Conservation (phyloP, 2,329 filamentous ascomycete species). For the Apiospora rasikravindrae region DNA sequence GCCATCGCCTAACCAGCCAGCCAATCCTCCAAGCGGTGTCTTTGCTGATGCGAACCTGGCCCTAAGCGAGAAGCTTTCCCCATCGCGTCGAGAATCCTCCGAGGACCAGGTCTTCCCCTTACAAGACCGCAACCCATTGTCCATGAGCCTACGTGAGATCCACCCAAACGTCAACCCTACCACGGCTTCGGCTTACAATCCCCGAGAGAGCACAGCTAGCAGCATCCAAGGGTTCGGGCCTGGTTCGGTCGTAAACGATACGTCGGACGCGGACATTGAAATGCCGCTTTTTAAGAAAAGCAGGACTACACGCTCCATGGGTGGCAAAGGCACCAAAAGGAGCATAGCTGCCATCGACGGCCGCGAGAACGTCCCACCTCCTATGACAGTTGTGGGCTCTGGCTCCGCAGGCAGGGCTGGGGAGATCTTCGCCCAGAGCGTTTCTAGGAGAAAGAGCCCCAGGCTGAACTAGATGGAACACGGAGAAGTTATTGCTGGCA, state of each 20-base stretch:
- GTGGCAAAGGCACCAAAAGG: constrained; percentile 40
- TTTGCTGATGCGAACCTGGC: constrained; percentile 46
- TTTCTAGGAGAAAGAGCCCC: constrained; percentile 60
- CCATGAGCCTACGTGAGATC: constrained; percentile 59
- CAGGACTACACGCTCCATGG: constrained; percentile 38
- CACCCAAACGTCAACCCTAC: constrained; percentile 57
- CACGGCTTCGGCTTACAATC: constrained; percentile 48
- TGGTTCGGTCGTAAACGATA: constrained; percentile 24
- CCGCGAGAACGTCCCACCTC: constrained; percentile 56
- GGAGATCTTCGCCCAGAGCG: constrained; percentile 50
- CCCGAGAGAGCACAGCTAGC: constrained; percentile 43
- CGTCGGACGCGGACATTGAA: constrained; percentile 43
- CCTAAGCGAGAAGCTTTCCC: constrained; percentile 33
- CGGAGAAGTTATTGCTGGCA: neutral
- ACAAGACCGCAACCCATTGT: constrained; percentile 37
- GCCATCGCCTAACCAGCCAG: constrained; percentile 42
- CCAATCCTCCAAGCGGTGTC: constrained; percentile 43
- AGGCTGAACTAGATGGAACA: constrained; percentile 42
- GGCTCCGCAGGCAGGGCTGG: constrained; percentile 35
- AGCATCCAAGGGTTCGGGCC: constrained; percentile 41
- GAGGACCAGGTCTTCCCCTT: constrained; percentile 27
- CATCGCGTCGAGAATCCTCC: constrained; percentile 30
- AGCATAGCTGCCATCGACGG: constrained; percentile 40
- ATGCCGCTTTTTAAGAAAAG: constrained; percentile 56
- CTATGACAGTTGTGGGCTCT: constrained; percentile 30